A percentile compares a stretch with the other conserved stretches of the same genome.
Evolutionary conservation across 2,329 filamentous ascomycete genomes (phyloP).

Genomic region (Tolypocladium paradoxum): DNA sequence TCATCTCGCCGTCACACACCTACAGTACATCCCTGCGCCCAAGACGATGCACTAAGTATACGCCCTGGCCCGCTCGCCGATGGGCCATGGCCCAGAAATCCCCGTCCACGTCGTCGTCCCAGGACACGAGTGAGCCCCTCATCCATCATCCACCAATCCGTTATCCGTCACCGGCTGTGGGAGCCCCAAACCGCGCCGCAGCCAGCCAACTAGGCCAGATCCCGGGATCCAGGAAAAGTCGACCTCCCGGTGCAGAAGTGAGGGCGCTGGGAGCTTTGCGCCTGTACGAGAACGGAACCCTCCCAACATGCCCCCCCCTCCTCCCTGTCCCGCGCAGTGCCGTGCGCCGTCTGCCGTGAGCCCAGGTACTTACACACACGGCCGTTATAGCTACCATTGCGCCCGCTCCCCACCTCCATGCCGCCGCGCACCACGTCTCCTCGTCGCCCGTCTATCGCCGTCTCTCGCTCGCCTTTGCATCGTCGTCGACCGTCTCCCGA

Average conservation of each 20-base stretch:
- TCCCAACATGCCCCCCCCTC: too few species aligned
- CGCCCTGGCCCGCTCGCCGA: background rate
- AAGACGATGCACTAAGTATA: background rate
- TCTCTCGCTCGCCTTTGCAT: background rate
- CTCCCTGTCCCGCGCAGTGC: background rate
- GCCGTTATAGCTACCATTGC: background rate
- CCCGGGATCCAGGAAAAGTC: conserved; percentile 1
- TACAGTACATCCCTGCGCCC: background rate
- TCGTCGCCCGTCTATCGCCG: background rate
- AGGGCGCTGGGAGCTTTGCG: background rate
- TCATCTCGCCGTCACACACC: background rate
- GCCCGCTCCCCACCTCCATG: background rate
- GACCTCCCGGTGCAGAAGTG: background rate
- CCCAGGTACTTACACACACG: background rate
- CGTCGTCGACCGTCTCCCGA: conserved; percentile 1
- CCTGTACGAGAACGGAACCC: background rate
- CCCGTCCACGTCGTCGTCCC: background rate
- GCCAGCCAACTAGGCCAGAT: conserved; percentile 1
- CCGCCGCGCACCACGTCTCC: background rate
- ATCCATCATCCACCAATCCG: background rate
- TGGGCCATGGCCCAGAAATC: background rate
- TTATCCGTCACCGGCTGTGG: background rate
- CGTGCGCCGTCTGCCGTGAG: background rate
- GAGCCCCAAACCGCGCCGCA: background rate
- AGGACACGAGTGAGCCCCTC: background rate